These are phyloP conservation scores for Pseudisothecium myosuroides DNA, from an alignment of 225 moss, liverwort and hornwort species.

Conservation along the genomic window DNA sequence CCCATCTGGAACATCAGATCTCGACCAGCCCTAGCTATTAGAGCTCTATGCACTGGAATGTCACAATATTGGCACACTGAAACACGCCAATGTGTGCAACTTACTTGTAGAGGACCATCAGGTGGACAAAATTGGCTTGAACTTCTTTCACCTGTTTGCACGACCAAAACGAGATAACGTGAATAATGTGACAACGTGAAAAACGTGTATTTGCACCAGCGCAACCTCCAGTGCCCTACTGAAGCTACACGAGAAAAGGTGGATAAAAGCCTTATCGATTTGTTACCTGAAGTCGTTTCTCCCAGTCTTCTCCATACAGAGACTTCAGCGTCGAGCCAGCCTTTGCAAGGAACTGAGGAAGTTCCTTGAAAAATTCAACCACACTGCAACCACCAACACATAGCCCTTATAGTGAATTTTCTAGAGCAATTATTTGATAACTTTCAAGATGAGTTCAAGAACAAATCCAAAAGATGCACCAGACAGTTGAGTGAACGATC, in stretches of 20 bases:
- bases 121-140: constrained; percentile 84
- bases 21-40: background rate
- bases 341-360: constrained; percentile 84
- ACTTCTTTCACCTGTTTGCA: constrained; percentile 77
- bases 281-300: constrained; percentile 71
- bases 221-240: constrained; percentile 2
- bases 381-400: constrained; percentile 40
- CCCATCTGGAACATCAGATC: background rate
- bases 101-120: constrained; percentile 94
- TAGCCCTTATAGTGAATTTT: background rate
- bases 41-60: background rate
- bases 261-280: background rate
- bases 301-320: constrained; percentile 82
- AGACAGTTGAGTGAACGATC: background rate
- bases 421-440: background rate
- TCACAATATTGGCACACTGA: background rate
- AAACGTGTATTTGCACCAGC: constrained; percentile 7
- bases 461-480: background rate
- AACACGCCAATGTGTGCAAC: background rate
- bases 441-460: background rate
- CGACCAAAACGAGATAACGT: background rate
- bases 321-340: constrained; percentile 57
- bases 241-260: background rate
- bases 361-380: constrained; percentile 91
- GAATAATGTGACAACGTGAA: background rate